A percentile compares a stretch with the other conserved stretches of the same genome.
Conservation (phyloP, 1,284 basidiomycete species). For the Trichosporon sp. region DNA sequence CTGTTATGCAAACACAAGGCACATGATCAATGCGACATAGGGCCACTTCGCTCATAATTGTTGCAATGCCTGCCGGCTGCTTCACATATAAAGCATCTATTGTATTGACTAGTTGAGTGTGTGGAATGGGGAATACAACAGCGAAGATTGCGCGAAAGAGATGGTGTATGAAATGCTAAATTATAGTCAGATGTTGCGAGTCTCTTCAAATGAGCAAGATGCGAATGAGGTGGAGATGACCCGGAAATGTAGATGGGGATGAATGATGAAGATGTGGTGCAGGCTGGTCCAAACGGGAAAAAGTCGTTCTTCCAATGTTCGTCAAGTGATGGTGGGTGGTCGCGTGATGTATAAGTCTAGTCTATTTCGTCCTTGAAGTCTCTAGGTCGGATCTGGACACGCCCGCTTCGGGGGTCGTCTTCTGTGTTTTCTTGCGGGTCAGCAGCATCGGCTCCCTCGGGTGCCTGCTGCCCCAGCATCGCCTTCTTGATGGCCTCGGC, state of each 20-base stretch:
- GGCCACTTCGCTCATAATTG: too few relatives aligned
- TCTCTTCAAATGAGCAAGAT: not conserved
- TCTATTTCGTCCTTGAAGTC: not conserved
- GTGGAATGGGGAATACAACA: not conserved
- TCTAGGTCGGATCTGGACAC: not conserved
- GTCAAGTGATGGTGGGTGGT: not conserved
- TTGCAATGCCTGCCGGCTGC: not conserved
- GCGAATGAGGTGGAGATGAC: too few relatives aligned
- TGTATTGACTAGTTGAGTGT: not conserved
- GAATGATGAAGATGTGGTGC: not conserved
- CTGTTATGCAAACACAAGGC: not conserved
- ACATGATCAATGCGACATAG: not conserved
- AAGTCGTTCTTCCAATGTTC: not conserved
- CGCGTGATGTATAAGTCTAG: not conserved
- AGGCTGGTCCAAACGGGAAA: not conserved
- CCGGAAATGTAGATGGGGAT: too few relatives aligned
- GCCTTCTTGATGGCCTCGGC: conserved; percentile 10
- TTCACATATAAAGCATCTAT: not conserved
- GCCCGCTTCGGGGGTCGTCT: not conserved
- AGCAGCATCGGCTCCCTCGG: not conserved
- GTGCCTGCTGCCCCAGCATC: not conserved
- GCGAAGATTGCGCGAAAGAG: not conserved
- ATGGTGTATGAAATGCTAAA: not conserved
- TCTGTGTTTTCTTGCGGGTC: not conserved
- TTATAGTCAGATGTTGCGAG: not conserved